Conservation (phyloP, 2,329 filamentous ascomycete species). For the Fusarium pseudoanthophilum region DNA sequence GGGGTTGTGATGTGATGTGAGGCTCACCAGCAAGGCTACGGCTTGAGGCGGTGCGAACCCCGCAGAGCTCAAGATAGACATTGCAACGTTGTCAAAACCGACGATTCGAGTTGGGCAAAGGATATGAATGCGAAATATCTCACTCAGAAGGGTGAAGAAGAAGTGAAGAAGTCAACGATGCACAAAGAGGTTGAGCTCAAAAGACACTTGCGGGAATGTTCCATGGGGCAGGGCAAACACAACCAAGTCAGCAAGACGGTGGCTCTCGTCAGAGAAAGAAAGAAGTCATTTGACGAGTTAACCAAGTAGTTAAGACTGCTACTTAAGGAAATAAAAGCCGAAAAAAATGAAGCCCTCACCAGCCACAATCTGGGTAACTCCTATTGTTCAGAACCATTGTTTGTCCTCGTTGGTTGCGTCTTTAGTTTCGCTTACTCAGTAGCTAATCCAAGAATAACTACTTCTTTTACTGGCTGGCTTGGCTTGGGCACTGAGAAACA, state of each 20-base stretch:
- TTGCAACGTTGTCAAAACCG: constrained; percentile 1
- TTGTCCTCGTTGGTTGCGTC: constrained; percentile 16
- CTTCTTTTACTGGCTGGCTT: neutral
- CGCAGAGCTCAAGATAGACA: constrained; percentile 16
- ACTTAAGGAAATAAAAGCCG: neutral
- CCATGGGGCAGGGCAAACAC: constrained; percentile 25
- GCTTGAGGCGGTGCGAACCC: constrained; percentile 40
- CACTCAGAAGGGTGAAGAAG: neutral
- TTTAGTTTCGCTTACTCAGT: constrained; percentile 5
- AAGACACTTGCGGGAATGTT: constrained; percentile 11
- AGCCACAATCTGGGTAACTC: constrained; percentile 20
- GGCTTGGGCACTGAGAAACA: neutral
- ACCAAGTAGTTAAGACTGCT: neutral
- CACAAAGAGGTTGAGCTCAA: constrained; percentile 5
- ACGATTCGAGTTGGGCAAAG: neutral
- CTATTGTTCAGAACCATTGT: constrained; percentile 27
- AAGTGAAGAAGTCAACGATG: neutral
- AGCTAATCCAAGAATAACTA: constrained; percentile 11
- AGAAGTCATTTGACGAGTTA: constrained; percentile 3
- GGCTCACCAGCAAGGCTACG: constrained; percentile 40
- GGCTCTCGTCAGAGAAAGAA: constrained; percentile 4
- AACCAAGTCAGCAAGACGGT: constrained; percentile 12
- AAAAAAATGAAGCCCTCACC: constrained; percentile 21
- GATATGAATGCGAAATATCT: neutral
- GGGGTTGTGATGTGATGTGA: constrained; percentile 4